These are phyloP conservation scores for Elongisporangium anandrum DNA, from an alignment of 352 stramenopile genomes.

Conservation along the genomic window DNA sequence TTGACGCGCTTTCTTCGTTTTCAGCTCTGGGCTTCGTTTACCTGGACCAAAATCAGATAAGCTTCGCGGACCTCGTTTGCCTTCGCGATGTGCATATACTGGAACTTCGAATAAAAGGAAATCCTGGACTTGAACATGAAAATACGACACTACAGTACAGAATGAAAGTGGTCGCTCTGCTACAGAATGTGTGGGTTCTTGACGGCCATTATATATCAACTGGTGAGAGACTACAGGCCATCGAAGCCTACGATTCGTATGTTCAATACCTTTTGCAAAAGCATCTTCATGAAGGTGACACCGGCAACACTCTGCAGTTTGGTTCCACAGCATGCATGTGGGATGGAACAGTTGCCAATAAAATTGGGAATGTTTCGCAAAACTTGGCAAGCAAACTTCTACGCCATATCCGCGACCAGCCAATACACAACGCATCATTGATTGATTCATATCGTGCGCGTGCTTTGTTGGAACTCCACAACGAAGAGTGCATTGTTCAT, in stretches of 20 bases:
- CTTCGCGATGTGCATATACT: slow-evolving; percentile 56
- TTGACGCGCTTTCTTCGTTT: slow-evolving; percentile 41
- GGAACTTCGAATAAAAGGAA: slow-evolving; percentile 40
- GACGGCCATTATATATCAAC: slow-evolving; percentile 54
- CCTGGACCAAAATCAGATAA: slow-evolving; percentile 41
- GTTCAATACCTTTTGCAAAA: slow-evolving; percentile 17
- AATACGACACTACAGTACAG: slow-evolving; percentile 23
- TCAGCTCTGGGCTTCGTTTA: slow-evolving; percentile 47
- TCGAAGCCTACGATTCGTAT: slow-evolving; percentile 37
- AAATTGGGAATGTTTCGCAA: slow-evolving; percentile 10
- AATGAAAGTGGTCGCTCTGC: slow-evolving; percentile 37
- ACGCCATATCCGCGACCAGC: not conserved
- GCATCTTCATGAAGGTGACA: not conserved
- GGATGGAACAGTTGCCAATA: slow-evolving; percentile 7
- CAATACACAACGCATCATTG: slow-evolving; percentile 4
- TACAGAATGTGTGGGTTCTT: slow-evolving; percentile 56
- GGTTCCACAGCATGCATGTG: slow-evolving; percentile 33
- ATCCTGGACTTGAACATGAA: slow-evolving; percentile 19
- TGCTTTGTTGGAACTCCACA: slow-evolving; percentile 36
- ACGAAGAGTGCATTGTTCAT: slow-evolving; percentile 36
- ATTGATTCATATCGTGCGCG: slow-evolving; percentile 34
- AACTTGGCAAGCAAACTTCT: slow-evolving; percentile 11
- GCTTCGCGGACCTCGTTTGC: slow-evolving; percentile 45
- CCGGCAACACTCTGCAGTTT: slow-evolving; percentile 16
- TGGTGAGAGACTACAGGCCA: slow-evolving; percentile 27